Conservation (phyloP, 768 basidiomycete species). For the Strobilomyces confusus region DNA sequence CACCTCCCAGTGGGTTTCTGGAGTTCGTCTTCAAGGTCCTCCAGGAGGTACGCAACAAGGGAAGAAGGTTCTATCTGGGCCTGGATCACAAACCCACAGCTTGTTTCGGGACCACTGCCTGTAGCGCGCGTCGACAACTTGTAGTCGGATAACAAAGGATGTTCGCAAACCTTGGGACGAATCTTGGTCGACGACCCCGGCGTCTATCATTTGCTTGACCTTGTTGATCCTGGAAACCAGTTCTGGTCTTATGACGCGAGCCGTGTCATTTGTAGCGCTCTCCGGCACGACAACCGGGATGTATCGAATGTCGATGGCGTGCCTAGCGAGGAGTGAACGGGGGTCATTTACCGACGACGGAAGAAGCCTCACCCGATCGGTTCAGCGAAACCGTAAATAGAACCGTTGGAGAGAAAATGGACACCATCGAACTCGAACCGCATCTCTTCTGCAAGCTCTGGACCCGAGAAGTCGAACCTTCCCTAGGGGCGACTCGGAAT, state of each 20-base stretch:
- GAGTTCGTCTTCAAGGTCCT: constrained; percentile 69
- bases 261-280: constrained; percentile 52
- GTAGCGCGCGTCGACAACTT: background rate
- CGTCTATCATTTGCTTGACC: constrained; percentile 59
- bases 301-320: constrained; percentile 58
- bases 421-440: constrained; percentile 73
- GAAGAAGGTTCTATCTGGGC: constrained; percentile 57
- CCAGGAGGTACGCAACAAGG: constrained; percentile 53
- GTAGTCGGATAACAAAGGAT: background rate
- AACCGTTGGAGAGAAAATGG: constrained; percentile 68
- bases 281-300: constrained; percentile 66
- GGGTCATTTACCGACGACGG: background rate
- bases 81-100: constrained; percentile 64
- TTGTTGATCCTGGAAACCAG: constrained; percentile 54
- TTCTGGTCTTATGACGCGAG: constrained; percentile 55
- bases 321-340: constrained; percentile 33
- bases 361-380: constrained; percentile 48
- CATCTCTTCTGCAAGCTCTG: constrained; percentile 50
- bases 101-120: constrained; percentile 47
- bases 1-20: constrained; percentile 69
- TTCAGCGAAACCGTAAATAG: constrained; percentile 72
- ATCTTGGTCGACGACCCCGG: constrained; percentile 60
- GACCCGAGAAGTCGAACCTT: constrained; percentile 61
- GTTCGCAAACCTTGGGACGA: constrained; percentile 28
- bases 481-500: constrained; percentile 42